Conservation (phyloP, 768 basidiomycete species). For the Pseudohyphozyma bogoriensis region DNA sequence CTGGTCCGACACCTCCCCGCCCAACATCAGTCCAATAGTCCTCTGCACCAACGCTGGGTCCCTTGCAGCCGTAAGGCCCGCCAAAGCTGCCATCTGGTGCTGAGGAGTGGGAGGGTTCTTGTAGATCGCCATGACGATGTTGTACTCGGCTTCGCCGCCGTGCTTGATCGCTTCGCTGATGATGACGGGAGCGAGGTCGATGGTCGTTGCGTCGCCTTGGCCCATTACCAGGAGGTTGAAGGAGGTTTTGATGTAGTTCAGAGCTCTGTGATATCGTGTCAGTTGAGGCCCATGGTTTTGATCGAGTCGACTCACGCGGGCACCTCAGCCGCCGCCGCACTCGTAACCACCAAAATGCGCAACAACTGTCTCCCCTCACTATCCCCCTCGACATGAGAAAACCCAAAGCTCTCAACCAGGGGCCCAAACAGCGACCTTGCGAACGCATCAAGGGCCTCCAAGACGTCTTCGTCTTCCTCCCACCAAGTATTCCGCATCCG, state of each 20-base stretch:
- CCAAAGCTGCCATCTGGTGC: conserved; percentile 14
- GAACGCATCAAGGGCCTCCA: conserved; percentile 42
- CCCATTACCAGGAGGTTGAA: conserved; percentile 4
- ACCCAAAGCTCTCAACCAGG: conserved; percentile 67
- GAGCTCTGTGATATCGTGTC: not conserved
- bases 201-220: not conserved
- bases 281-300: not conserved
- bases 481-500: conserved; percentile 63
- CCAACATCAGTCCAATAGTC: conserved; percentile 11
- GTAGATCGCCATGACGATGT: conserved; percentile 5
- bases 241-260: not conserved
- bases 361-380: conserved; percentile 44
- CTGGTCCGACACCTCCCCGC: conserved; percentile 9
- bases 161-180: conserved; percentile 1
- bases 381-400: conserved; percentile 58
- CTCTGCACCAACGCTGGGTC: conserved; percentile 1
- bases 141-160: conserved; percentile 9
- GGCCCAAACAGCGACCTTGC: conserved; percentile 50
- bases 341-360: conserved; percentile 1
- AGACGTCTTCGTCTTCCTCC: conserved; percentile 54
- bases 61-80: conserved; percentile 4
- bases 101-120: conserved; percentile 13
- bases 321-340: conserved; percentile 2
- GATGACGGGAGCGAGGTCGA: conserved; percentile 9
- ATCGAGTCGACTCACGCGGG: conserved; percentile 1